phyloP scores from a whole-genome alignment of 2,329 filamentous ascomycete genomes.

The Paraphaeosphaeria minitans region DNA sequence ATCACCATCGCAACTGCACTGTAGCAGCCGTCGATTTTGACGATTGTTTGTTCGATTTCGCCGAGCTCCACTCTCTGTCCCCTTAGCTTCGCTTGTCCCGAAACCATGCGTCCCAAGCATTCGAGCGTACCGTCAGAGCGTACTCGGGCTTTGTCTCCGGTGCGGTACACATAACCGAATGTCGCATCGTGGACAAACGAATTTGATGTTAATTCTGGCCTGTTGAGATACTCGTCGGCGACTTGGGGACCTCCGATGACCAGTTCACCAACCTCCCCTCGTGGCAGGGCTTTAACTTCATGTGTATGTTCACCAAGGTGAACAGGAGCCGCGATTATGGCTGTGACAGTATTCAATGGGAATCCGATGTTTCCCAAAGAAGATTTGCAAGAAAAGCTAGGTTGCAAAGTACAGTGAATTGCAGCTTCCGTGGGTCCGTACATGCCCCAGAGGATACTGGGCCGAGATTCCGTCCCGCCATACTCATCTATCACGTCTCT shows the following conservation, averaged over 20 bases:
- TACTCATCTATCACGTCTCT: conserved; percentile 78
- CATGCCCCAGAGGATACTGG: conserved; percentile 84
- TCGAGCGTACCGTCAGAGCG: conserved; percentile 73
- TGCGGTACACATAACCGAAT: conserved; percentile 77
- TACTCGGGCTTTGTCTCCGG: conserved; percentile 80
- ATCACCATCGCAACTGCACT: conserved; percentile 71
- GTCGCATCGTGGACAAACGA: conserved; percentile 70
- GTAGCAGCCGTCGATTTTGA: conserved; percentile 54
- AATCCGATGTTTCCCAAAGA: conserved; percentile 73
- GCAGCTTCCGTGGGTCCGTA: conserved; percentile 92
- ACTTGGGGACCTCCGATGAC: conserved; percentile 81
- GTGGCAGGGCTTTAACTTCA: conserved; percentile 61
- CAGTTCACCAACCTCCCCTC: conserved; percentile 76
- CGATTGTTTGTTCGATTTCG: conserved; percentile 52
- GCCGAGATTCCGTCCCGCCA: conserved; percentile 60
- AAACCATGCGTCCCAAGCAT: conserved; percentile 78
- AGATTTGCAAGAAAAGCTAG: conserved; percentile 61
- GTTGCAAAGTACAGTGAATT: conserved; percentile 84
- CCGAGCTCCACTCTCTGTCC: conserved; percentile 83
- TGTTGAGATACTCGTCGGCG: conserved; percentile 80
- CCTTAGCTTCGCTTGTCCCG: conserved; percentile 84
- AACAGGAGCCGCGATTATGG: conserved; percentile 66
- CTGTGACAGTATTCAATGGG: conserved; percentile 80
- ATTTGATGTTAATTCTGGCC: conserved; percentile 72
- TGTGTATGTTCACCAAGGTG: conserved; percentile 20